phyloP scores from a whole-genome alignment of 345 rosid species.

The Heritiera fomes region DNA sequence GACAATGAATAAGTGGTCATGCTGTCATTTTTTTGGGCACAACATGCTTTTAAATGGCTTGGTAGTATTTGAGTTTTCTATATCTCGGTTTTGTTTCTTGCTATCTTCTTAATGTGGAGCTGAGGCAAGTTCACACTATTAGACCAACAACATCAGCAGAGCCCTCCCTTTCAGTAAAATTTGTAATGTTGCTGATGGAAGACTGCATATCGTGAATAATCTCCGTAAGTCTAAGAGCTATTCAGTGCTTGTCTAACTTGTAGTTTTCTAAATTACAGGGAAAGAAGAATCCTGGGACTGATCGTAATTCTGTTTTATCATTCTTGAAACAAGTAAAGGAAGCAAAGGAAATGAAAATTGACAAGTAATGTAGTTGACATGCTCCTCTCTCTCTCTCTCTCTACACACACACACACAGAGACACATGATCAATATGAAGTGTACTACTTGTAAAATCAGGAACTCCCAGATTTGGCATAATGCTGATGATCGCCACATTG shows the following conservation, averaged over 20 bases:
- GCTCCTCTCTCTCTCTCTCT: constrained; percentile 7
- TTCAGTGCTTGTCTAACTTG: constrained; percentile 8
- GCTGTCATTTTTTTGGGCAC: not conserved
- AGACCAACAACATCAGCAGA: not conserved
- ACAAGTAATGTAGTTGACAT: constrained; percentile 52
- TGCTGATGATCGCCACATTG: not conserved
- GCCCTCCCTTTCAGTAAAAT: not conserved
- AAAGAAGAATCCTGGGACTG: constrained; percentile 88
- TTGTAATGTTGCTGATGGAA: not conserved
- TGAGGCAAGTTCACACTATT: not conserved
- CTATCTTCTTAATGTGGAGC: not conserved
- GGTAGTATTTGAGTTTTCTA: not conserved
- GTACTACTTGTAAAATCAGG: not conserved
- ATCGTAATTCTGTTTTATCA: constrained; percentile 52
- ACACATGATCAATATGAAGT: not conserved
- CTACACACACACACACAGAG: not conserved
- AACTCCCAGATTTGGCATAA: not conserved
- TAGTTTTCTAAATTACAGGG: constrained; percentile 57
- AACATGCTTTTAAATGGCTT: not conserved
- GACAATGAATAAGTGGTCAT: not conserved
- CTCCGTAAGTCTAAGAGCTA: not conserved
- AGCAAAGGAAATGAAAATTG: constrained; percentile 90
- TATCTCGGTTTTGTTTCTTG: not conserved
- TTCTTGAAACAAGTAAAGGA: constrained; percentile 59
- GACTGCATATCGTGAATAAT: not conserved